phyloP scores from a whole-genome alignment of 177 flowering plant genomes.

The Vitis hybrid region DNA sequence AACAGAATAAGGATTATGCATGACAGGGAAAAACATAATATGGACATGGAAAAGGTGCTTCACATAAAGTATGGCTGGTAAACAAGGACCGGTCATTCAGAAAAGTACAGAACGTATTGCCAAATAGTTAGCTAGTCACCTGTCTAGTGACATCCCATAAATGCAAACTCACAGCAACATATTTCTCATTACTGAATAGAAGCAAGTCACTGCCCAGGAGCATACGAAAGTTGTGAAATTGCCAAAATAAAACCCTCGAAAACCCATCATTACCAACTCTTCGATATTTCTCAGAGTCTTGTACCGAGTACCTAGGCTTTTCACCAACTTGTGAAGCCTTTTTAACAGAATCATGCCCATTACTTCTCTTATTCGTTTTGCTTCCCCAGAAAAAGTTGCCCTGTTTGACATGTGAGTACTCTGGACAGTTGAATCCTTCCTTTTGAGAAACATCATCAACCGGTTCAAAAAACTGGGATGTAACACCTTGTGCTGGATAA shows the following conservation, averaged over 20 bases:
- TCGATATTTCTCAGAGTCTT: constrained; percentile 81
- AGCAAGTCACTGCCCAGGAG: constrained; percentile 95
- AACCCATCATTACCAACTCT: constrained; percentile 71
- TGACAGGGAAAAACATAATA: too few species aligned
- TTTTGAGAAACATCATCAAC: constrained; percentile 24
- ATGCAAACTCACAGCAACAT: constrained; percentile 94
- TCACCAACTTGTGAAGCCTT: constrained; percentile 74
- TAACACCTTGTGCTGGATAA: constrained; percentile 26
- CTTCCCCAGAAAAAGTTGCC: constrained; percentile 46
- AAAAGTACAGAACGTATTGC: not conserved
- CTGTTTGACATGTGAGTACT: constrained; percentile 38
- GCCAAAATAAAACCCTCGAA: constrained; percentile 83
- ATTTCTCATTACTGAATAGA: constrained; percentile 90
- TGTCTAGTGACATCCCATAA: constrained; percentile 85
- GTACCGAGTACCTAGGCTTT: constrained; percentile 55
- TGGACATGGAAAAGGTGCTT: too few species aligned
- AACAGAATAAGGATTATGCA: not conserved
- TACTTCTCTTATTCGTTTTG: constrained; percentile 51
- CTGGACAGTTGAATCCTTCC: constrained; percentile 29
- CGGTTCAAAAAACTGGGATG: constrained; percentile 27
- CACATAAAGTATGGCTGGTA: too few species aligned
- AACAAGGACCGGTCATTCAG: too few species aligned
- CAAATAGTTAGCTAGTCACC: constrained; percentile 32
- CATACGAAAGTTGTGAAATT: constrained; percentile 97
- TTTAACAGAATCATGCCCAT: constrained; percentile 49